Base-by-base conservation (phyloP, 1,284 basidiomycete genomes). In the Pascua sp. region DNA sequence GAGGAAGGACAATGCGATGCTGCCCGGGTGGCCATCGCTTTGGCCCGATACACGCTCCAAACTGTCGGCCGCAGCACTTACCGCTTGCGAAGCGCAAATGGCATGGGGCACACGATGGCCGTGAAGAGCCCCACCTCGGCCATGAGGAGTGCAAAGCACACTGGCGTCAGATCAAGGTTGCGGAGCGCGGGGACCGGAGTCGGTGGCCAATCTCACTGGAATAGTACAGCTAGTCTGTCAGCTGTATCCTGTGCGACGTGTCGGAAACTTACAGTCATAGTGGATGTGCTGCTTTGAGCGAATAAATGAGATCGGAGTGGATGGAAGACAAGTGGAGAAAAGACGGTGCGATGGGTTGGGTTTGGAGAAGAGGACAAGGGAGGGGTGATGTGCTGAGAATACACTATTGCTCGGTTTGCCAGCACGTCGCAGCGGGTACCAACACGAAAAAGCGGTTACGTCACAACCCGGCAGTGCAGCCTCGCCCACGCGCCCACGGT, bases 21-120 rank as follows among this genome's bases (percentile, higher is more conserved):
- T 32, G 24, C 7, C 24, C 24, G 4, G 24, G 24, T 32, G 24
- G 24, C 24, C 24, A 32, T 32, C 24, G 24, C 24, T 32, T 32
- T 32, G 24, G 4, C 24, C 24, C 24, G 24, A 32, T 7, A 3
- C 24, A 32, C 24, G 24, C 24, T 32, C 24, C 24, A 7, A 32
- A 32, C 3, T 32, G 7, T 32, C 3, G 24, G 24, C 24, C 24
- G n/a, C 12, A 12, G 24, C 15, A 64, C 75, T 59, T 52, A 76
- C 76, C 67, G 74, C 66, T 76, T 78, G 56, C 76, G 65, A 49
- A 78, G 56, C 11, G 73, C 59, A 64, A 78, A 78, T 8, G 76
- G 76, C 76, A 78, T 78, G 49, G 76, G 76, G 49, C 67, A 68
- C 45, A 78, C 67, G 55, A 78, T 73, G n/a, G 72, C 65, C 43